phyloP scores from a whole-genome alignment of 257 asterid genomes.

The Solanum boliviense region DNA sequence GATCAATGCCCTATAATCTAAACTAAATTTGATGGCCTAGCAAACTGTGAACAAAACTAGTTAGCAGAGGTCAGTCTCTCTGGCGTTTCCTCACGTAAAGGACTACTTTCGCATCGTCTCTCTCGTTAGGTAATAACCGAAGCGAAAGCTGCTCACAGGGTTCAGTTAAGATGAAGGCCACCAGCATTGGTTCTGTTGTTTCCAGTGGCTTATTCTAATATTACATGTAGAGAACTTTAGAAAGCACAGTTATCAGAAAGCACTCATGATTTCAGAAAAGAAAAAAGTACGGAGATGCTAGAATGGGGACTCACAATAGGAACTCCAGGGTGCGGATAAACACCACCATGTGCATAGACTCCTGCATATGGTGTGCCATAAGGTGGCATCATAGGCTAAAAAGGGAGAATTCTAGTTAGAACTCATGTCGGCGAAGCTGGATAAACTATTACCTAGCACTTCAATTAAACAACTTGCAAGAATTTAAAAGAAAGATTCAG shows the following conservation, averaged over 20 bases:
- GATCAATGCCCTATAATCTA: neutral
- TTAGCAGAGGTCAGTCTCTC: neutral
- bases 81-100: neutral
- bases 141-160: neutral
- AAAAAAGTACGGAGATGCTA: neutral
- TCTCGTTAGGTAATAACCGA: neutral
- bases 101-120: neutral
- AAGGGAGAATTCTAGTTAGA: neutral
- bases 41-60: neutral
- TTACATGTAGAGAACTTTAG: neutral
- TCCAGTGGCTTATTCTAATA: neutral
- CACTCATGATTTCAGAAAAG: neutral
- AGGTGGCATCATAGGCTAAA: conserved; percentile 79
- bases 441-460: neutral
- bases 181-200: neutral
- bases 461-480: neutral
- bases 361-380: conserved; percentile 85
- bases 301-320: conserved; percentile 45
- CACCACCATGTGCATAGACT: conserved; percentile 73
- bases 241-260: neutral
- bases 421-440: neutral
- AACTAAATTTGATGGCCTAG: neutral
- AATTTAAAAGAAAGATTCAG: neutral
- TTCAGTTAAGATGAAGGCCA: neutral
- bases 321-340: conserved; percentile 76